Percentiles rank a stretch among this genome's conserved stretches.
Evolutionary conservation across 768 basidiomycete species (phyloP).

Genomic region (Postia placenta): DNA sequence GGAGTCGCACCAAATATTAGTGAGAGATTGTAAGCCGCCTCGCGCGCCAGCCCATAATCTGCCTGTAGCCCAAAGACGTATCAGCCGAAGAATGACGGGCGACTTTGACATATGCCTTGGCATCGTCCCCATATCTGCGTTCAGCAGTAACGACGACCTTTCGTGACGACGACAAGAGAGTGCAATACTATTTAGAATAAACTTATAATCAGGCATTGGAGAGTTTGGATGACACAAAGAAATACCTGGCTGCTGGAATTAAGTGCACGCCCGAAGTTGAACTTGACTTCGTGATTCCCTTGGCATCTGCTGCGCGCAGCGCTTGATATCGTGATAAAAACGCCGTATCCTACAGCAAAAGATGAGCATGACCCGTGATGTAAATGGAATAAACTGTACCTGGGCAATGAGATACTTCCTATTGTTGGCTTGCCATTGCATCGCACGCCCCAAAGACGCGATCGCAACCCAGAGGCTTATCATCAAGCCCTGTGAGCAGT

Average conservation of each 20-base stretch:
- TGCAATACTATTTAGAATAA: constrained; percentile 52
- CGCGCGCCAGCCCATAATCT: constrained; percentile 52
- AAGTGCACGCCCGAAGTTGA: constrained; percentile 84
- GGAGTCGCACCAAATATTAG: constrained; percentile 74
- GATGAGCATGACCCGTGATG: background rate
- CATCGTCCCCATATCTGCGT: constrained; percentile 25
- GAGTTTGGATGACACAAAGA: background rate
- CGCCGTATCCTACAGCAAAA: constrained; percentile 57
- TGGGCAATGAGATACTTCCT: constrained; percentile 84
- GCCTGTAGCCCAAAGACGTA: constrained; percentile 24
- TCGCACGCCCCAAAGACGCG: constrained; percentile 82
- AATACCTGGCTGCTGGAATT: constrained; percentile 92
- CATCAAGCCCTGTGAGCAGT: constrained; percentile 78
- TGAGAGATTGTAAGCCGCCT: constrained; percentile 86
- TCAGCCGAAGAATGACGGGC: background rate
- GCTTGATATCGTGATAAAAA: constrained; percentile 79
- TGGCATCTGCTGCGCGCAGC: constrained; percentile 39
- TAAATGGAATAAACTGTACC: constrained; percentile 29
- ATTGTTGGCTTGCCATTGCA: constrained; percentile 96
- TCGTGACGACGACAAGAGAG: constrained; percentile 82
- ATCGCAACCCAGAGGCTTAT: constrained; percentile 80
- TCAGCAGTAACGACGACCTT: constrained; percentile 60
- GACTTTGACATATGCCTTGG: constrained; percentile 23
- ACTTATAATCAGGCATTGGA: background rate
- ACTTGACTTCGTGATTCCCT: constrained; percentile 76